These are phyloP conservation scores for Trifolium repens DNA, from an alignment of 306 rosid genomes.

Conservation along the genomic window DNA sequence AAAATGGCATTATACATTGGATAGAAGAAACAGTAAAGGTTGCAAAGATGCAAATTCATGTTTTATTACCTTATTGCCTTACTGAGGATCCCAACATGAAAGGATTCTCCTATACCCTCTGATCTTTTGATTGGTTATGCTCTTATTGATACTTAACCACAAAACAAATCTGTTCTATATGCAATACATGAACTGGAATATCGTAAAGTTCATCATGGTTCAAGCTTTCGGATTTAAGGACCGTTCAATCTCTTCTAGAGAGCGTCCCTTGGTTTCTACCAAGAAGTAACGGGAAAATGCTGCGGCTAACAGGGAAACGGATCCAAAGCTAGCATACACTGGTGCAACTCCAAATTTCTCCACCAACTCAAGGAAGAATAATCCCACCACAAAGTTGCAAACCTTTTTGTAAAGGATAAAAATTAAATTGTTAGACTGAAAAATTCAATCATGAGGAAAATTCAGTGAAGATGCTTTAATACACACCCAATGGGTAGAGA, in stretches of 20 bases:
- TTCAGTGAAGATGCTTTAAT: not conserved
- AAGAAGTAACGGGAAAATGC: slow-evolving; percentile 67
- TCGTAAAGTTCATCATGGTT: slow-evolving; percentile 40
- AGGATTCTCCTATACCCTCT: slow-evolving; percentile 1
- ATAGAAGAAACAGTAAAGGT: not conserved
- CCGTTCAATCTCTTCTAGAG: slow-evolving; percentile 89
- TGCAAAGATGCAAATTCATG: slow-evolving; percentile 24
- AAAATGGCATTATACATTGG: slow-evolving; percentile 20
- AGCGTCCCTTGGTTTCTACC: slow-evolving; percentile 83
- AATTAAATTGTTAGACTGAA: slow-evolving; percentile 3
- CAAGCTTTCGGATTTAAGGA: slow-evolving; percentile 57
- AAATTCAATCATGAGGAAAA: not conserved
- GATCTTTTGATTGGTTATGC: slow-evolving; percentile 8
- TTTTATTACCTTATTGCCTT: not conserved
- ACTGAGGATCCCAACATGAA: not conserved
- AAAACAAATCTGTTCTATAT: not conserved
- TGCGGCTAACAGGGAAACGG: slow-evolving; percentile 73
- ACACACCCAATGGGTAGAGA: slow-evolving; percentile 84
- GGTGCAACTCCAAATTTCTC: slow-evolving; percentile 83
- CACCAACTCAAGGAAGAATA: slow-evolving; percentile 84
- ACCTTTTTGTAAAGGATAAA: slow-evolving; percentile 50
- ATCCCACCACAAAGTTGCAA: slow-evolving; percentile 87
- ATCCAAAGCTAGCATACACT: slow-evolving; percentile 76
- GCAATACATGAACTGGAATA: not conserved
- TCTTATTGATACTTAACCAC: slow-evolving; percentile 28